These are phyloP conservation scores for Ramicandelaber brevisporus DNA, from an alignment of 192 early-diverging fungal species.

Conservation along the genomic window DNA sequence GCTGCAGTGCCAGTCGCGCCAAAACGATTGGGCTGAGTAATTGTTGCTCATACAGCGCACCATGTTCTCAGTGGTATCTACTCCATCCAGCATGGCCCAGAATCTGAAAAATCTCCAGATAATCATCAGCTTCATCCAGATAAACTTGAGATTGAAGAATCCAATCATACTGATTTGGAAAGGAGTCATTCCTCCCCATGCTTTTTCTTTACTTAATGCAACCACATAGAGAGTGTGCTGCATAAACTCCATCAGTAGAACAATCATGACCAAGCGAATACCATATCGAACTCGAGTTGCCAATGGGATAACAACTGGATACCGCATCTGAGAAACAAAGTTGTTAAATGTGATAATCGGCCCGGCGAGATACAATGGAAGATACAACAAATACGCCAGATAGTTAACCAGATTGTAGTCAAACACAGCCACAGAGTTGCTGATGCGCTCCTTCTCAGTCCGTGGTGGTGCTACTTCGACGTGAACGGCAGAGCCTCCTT, in stretches of 20 bases:
- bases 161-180: slow-evolving; percentile 70
- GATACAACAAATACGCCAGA: slow-evolving; percentile 59
- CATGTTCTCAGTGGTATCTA: slow-evolving; percentile 87
- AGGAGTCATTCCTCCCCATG: slow-evolving; percentile 56
- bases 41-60: slow-evolving; percentile 88
- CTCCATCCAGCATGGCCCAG: slow-evolving; percentile 82
- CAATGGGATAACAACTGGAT: slow-evolving; percentile 13
- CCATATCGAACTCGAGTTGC: slow-evolving; percentile 38
- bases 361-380: slow-evolving; percentile 78
- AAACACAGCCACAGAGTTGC: slow-evolving; percentile 14
- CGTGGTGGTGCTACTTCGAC: slow-evolving; percentile 4
- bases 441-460: slow-evolving; percentile 31
- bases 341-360: slow-evolving; percentile 91
- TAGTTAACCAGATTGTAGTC: slow-evolving; percentile 67
- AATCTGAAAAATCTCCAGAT: slow-evolving; percentile 95
- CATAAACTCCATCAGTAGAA: slow-evolving; percentile 67
- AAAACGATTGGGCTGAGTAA: slow-evolving; percentile 81
- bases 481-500: slow-evolving; percentile 2
- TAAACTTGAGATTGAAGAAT: slow-evolving; percentile 65
- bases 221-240: slow-evolving; percentile 73
- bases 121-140: slow-evolving; percentile 89
- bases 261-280: slow-evolving; percentile 28
- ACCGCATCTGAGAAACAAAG: slow-evolving; percentile 54
- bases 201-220: slow-evolving; percentile 65
- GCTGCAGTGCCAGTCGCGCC: slow-evolving; percentile 88